Evolutionary conservation across 2,329 filamentous ascomycete species (phyloP).

Genomic region (Aspergillus caelatus): DNA sequence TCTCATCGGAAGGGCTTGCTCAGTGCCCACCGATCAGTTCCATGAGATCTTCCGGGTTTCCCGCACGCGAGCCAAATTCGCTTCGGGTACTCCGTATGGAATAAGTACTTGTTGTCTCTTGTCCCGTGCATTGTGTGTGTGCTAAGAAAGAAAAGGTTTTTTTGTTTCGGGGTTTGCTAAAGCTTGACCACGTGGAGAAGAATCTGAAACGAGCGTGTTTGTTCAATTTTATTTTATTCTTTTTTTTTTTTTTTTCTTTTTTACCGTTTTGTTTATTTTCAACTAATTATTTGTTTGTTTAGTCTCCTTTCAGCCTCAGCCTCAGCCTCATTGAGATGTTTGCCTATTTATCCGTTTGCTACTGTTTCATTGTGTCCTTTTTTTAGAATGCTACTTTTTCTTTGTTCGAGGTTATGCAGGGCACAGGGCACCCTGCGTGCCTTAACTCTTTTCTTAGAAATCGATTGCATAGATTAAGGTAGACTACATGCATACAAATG

Average conservation of each 20-base stretch:
- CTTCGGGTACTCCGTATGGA: neutral
- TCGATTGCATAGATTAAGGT: neutral
- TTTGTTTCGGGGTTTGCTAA: neutral
- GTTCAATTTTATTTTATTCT: neutral
- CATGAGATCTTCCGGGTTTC: neutral
- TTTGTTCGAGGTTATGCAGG: neutral
- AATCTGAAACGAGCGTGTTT: neutral
- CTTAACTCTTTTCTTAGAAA: neutral
- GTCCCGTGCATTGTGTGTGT: neutral
- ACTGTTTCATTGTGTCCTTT: neutral
- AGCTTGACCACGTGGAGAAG: neutral
- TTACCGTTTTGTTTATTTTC: fast-evolving
- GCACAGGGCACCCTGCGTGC: neutral
- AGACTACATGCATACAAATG: neutral
- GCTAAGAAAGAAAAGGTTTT: neutral
- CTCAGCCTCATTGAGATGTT: neutral
- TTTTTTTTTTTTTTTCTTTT: neutral
- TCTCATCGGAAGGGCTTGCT: neutral
- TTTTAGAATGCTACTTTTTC: neutral
- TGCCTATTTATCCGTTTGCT: neutral
- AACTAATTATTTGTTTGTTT: no score
- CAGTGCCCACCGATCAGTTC: neutral
- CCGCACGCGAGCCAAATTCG: neutral
- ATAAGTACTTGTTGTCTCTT: neutral
- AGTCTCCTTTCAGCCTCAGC: neutral